Evolutionary conservation across 495 filamentous ascomycete species (phyloP), one percentile per base, ranked within the genome.

Genomic region (Aspergillus sparsus): DNA sequence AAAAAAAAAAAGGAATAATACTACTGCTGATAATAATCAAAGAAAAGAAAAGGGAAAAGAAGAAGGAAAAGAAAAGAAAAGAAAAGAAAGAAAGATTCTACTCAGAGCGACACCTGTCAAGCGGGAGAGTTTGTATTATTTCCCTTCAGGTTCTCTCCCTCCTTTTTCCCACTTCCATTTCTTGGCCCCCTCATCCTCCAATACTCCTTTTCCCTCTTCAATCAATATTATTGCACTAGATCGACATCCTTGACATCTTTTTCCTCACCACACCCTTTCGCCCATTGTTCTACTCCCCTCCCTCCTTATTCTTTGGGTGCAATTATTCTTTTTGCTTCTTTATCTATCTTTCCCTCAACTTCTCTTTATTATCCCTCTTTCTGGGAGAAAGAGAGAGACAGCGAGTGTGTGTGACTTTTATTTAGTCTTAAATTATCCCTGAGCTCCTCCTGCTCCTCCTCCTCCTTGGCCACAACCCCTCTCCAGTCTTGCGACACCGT

Each of bases 401-500:
- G 21, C 21, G 21, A 1, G 21, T 3, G 21, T 27, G 21, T 27
- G 21, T 1, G 21, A 27, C 21, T 55, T 55, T 49, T 42, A 39
- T 57, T 45, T 34, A 27, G 21, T 27, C 21, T 27, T 27, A 46
- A 46, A 16, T 16, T 46, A 3, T 16, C 42, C 52, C 49, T 61
- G 39, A 15, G n/a, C 35, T 39, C 55, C 46, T 36, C 39, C 35
- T 42, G n/a, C 35, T 39, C 55, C 46, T 36, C 39, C 35, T 42
- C 50, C 34, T 37, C 54, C 53, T 60, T 39, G 52, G 12, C 53
- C 49, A n/a, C 47, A 58, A 37, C 44, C 58, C 49, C 49, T 54
- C 39, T 42, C 18, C 57, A 49, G 52, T 49, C 46, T 57, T 60
- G 62, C 62, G 65, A 64, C 62, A 32, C 47, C 56, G 65, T 67